These are phyloP conservation scores for Fusarium sp. DNA, from an alignment of 2,329 filamentous ascomycete genomes.

Conservation along the genomic window DNA sequence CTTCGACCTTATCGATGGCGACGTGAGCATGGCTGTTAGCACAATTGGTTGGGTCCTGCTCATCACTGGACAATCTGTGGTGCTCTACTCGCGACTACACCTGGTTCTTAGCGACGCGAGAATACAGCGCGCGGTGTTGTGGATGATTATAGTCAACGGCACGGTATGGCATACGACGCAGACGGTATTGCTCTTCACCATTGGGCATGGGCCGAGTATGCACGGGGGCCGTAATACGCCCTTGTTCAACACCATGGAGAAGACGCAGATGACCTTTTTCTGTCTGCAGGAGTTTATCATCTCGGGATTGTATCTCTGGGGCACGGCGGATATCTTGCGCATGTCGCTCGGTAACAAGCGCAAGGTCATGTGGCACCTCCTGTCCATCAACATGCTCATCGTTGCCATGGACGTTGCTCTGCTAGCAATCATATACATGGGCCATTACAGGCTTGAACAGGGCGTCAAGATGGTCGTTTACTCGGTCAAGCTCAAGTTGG, in stretches of 20 bases:
- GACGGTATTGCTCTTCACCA: slow-evolving; percentile 13
- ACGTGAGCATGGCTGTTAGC: slow-evolving; percentile 14
- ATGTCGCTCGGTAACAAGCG: slow-evolving; percentile 24
- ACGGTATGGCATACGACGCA: slow-evolving; percentile 19
- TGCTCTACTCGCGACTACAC: slow-evolving; percentile 14
- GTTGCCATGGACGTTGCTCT: slow-evolving; percentile 34
- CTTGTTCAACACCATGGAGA: slow-evolving; percentile 15
- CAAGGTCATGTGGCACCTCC: slow-evolving; percentile 31
- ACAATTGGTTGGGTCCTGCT: slow-evolving; percentile 18
- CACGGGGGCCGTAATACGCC: neutral
- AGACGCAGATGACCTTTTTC: slow-evolving; percentile 23
- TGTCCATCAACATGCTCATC: slow-evolving; percentile 27
- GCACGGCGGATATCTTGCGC: slow-evolving; percentile 12
- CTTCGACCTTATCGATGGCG: neutral
- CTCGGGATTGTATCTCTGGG: slow-evolving; percentile 17
- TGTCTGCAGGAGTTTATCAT: slow-evolving; percentile 24
- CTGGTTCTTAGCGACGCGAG: neutral
- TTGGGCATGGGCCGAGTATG: neutral
- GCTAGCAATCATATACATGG: slow-evolving; percentile 22
- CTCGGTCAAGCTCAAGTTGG: slow-evolving; percentile 50
- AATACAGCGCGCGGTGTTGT: slow-evolving; percentile 18
- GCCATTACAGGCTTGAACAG: slow-evolving; percentile 16
- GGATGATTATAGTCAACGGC: slow-evolving; percentile 27
- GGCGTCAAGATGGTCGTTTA: slow-evolving; percentile 24
- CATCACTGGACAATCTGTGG: slow-evolving; percentile 19